Evolutionary conservation across 2,329 filamentous ascomycete species (phyloP), one percentile per base, ranked within the genome.

Genomic region (Neobulgaria alba): DNA sequence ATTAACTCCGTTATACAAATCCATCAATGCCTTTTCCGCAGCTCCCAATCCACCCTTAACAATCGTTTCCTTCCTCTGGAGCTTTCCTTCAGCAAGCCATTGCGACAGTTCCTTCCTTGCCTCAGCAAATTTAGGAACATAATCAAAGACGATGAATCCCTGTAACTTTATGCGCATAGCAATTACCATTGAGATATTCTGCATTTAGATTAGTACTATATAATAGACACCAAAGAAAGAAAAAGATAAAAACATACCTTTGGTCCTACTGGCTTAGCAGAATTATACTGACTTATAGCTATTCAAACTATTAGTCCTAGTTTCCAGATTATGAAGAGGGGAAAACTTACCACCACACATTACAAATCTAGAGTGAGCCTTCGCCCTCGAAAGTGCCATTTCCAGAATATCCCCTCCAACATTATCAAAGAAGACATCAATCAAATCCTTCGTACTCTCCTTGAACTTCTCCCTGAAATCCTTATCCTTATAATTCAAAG

Each of bases 121-220:
- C 31, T 63, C 59, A 0, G 68, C 56, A 57, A 73, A 83, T 54
- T 80, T 68, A 38, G 71, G 64, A 3, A 60, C 62, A 54, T 72
- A 85, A 58, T 88, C 84, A 41, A 84, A 74, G 36, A 86, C 73
- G 47, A 88, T 80, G 62, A 89, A 88, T 0, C 81, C 81, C 63
- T 82, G 70, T 68, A 26, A 26, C 60, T 62, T 56, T 31, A 78
- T 72, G 45, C 75, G 63, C 67, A 75, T 75, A 4, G 63, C 58
- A 32, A 73, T 63, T 39, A 74, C 64, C 60, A 69, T 70, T 37
- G 62, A 59, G 54, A 73, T 69, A 56, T 75, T 72, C 62, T 69
- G 55, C 4, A 4, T 15, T 8, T 9, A 10, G 17, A 26, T 54
- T 23, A 54, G 49, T 14, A 14, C 36, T 10, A 21, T 21, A 5